Evolutionary conservation across 2,329 filamentous ascomycete genomes (phyloP), one percentile per base, ranked within the genome.

Genomic region (Exutisphaerella laricina): DNA sequence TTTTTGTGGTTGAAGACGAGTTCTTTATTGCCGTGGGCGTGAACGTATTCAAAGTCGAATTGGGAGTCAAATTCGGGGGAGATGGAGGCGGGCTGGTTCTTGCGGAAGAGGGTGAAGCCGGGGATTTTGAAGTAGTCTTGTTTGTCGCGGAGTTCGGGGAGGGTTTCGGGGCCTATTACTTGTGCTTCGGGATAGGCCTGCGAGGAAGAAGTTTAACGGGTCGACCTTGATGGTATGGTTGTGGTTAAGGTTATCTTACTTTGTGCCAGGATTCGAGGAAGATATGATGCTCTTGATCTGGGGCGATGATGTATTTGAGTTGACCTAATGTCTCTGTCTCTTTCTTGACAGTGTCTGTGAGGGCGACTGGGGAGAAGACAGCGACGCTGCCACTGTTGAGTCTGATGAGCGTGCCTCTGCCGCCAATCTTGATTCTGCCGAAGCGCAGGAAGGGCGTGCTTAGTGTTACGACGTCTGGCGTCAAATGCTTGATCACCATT

Each of bases 231-330:
- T 49, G 41, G 35, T 21, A 18, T n/a, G 8, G 4, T 20, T n/a
- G 33, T 23, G 14, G 20, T 20, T 23, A 5, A n/a, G 20, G 12
- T 35, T 12, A 9, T 10, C 51, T 44, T 42, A 53, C 52, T 36
- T 77, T 70, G 58, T 85, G 80, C 90, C 92, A 98, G 36, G 86
- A 74, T 0, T 85, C 83, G 41, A 98, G 64, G 71, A 92, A 94
- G 63, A 98, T 87, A 74, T 98, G 92, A 67, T 98, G 92, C 70
- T 98, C 88, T 39, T 86, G 75, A 64, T 98, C 92, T 1, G 84
- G 79, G 1, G 92, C 90, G 18, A 90, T 73, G 53, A 98, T 82
- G 73, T 97, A 97, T 54, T 76, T 78, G 39, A 96, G 79, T 30
- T 79, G 74, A 37, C 82, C 81, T 42, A 73, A 47, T 20, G 70